Base-by-base conservation (phyloP, 768 basidiomycete genomes). In the Collybia sordida region DNA sequence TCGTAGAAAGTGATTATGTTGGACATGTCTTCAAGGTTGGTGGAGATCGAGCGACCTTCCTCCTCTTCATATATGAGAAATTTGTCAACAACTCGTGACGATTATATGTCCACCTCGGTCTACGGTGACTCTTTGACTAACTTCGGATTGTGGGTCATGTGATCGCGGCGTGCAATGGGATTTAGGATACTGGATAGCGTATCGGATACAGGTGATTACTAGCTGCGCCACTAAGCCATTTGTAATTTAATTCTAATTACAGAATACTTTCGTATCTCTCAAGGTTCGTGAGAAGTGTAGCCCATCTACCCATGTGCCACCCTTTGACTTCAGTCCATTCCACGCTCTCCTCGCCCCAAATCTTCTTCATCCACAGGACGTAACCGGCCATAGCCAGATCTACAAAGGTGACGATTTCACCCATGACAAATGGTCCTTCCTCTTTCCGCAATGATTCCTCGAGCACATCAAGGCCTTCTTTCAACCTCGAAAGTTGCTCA, bases 1-100 rank as follows among this genome's bases (percentile, higher is more conserved):
- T 80, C 78, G 62, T 78, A 80, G 40, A 77, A 61, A 7, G 56
- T 64, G 52, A 75, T 71, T 24, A 37, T 21, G 31, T 31, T 31
- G 31, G 31, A 31, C 31, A 31, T 27, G 27, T 39, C n/a, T 35
- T 36, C 34, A 23, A 3, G 42, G 24, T 12, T 4, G 34, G 19
- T 36, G 24, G 24, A 8, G 18, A 36, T 7, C 19, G 11, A 45
- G 43, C 8, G 2, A 15, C 11, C 31, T 4, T 4, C 31, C 31
- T 4, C 11, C 31, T 2, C 9, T 31, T 31, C 31, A 31, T 31
- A 31, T 31, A 31, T 3, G 14, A 11, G 31, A 31, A 31, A 4
- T 31, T 6, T 31, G 9, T 31, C 9, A 14, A 31, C 9, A 14
- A 31, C 31, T 11, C 31, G 31, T 31, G 31, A 31, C 31, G 31